Base-by-base conservation (phyloP, 768 basidiomycete species). In the Lactarius akahatsu region DNA sequence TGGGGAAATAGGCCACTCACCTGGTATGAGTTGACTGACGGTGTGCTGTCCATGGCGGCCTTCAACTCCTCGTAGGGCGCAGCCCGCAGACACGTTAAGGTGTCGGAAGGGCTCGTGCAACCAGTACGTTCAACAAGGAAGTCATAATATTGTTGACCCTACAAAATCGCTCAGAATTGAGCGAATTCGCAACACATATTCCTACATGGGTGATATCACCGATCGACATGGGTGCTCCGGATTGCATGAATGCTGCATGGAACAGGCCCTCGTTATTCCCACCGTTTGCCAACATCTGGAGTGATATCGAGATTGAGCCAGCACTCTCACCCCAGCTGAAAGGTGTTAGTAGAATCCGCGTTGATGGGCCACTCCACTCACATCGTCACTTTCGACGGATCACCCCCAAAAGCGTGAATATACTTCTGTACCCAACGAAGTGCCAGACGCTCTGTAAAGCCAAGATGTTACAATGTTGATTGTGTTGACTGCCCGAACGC, bases 391-490 rank as follows among this genome's bases (percentile, higher is more conserved):
- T 84, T 86, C 8, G 72, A 73, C 0, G 83, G 82, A 72, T 90
- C 86, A 10, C 89, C 88, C 1, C 88, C 87, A 69, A 89, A 90
- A 6, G 76, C 75, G 36, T 73, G 70, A 64, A 90, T 87, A 71
- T 90, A 85, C 71, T 85, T 83, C 67, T 87, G 83, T 2, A 90
- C 76, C 88, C 89, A 90, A 61, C 82, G 74, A 3, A 91, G 71
- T 2, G 86, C 86, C 47, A 82, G 74, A 20, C 84, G 79, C 72
- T 86, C 83, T 88, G 73, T 64, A 65, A 30, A 34, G 9, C 10
- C 40, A 28, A 32, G 26, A 28, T 16, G 47, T 7, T 55, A 18
- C 11, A 13, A 15, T 1, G 1, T 34, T 6, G 59, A 13, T 13
- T 23, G 54, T 45, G 59, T 26, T 16, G 43, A 32, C 26, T 23